Evolutionary conservation across 345 rosid species (phyloP), one percentile per base, ranked within the genome.

Genomic region (Xanthoceras sorbifolium): DNA sequence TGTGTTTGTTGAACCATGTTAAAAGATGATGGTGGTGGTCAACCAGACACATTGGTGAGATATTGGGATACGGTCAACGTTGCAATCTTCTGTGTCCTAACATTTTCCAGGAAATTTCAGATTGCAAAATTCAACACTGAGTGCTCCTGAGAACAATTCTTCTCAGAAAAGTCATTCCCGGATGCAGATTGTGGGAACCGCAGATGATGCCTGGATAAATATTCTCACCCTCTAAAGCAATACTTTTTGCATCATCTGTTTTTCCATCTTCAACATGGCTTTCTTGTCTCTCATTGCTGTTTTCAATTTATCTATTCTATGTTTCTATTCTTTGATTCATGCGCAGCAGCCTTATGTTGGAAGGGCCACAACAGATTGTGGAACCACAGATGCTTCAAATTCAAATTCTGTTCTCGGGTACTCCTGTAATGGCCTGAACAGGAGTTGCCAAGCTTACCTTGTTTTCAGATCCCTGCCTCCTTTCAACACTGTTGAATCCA

Each of bases 281-380:
- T 78, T 75, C 61, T 40, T 69, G 59, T 69, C 69, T 63, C 23
- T 32, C 9, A 5, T 81, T 66, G 77, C 70, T 61, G 22, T 76
- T 55, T 31, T 72, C 1, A 20, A 44, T 29, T 40, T 82, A 71
- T 75, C 61, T 18, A 4, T 78, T 25, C 52, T 76, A 44, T 71
- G 80, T 72, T 78, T 79, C 67, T 73, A 25, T 62, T 75, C 79
- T 69, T 78, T 73, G 68, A 52, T 84, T 77, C 79, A 76, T 9
- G 91, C 90, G 8, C 98, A 92, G 81, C 96, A 94, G 61, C 93
- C 91, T 54, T 92, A 94, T 12, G 89, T 69, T 11, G 96, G 87
- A 5, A 31, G 0, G 64, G 76, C 86, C 11, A 85, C 88, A 22
- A 80, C 90, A 40, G 46, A 69, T 63, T 92, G 98, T 60, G 1